Conservation (phyloP, 2,329 filamentous ascomycete species). For the Xylariales sp. region DNA sequence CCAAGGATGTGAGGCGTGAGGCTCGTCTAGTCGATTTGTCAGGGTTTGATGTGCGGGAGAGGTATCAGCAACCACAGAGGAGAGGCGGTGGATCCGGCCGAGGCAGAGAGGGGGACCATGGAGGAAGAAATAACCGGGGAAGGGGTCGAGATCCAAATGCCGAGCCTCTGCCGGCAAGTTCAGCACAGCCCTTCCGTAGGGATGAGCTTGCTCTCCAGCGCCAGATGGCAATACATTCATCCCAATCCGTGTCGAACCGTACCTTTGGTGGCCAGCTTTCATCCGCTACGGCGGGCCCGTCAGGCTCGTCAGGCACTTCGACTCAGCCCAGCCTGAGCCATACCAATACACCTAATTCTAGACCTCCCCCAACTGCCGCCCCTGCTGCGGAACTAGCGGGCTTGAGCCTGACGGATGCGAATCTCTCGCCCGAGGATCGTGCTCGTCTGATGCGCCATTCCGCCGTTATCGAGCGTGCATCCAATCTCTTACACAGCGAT, state of each 20-base stretch:
- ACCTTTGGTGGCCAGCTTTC: constrained; percentile 89
- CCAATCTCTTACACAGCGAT: constrained; percentile 83
- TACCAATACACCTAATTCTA: constrained; percentile 38
- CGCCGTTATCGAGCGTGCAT: constrained; percentile 86
- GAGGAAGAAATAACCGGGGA: constrained; percentile 54
- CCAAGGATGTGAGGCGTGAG: constrained; percentile 86
- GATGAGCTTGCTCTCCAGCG: constrained; percentile 93
- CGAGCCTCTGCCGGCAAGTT: constrained; percentile 79
- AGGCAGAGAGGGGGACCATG: constrained; percentile 57
- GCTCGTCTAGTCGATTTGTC: constrained; percentile 88
- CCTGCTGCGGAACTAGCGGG: constrained; percentile 57
- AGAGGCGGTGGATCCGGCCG: constrained; percentile 55
- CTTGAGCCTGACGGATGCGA: constrained; percentile 63
- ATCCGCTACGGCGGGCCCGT: constrained; percentile 60
- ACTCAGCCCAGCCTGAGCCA: constrained; percentile 25
- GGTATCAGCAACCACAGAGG: constrained; percentile 74
- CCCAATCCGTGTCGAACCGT: constrained; percentile 81
- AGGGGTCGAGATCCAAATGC: constrained; percentile 85
- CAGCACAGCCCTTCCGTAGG: constrained; percentile 81
- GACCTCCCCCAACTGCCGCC: constrained; percentile 43
- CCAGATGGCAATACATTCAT: constrained; percentile 89
- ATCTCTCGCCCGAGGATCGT: constrained; percentile 79
- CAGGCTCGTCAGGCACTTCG: constrained; percentile 57
- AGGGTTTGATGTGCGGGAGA: constrained; percentile 80
- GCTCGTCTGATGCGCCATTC: constrained; percentile 83